Base-by-base conservation (phyloP, 371 early-diverging fungal genomes). In the Lichtheimia ornata region DNA sequence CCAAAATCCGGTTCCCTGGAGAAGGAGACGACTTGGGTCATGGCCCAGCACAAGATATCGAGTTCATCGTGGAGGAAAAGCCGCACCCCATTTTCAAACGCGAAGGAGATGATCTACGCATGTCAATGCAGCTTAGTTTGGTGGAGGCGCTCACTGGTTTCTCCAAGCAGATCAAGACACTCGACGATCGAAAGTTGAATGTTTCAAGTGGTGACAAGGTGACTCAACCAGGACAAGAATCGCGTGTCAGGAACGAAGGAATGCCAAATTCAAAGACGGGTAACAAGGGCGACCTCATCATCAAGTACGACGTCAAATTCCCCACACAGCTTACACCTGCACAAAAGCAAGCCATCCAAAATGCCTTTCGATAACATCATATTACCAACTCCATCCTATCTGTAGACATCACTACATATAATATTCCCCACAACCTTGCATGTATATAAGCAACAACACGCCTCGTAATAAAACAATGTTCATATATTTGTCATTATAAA, bases 41-140 rank as follows among this genome's bases (percentile, higher is more conserved):
- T 57, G 94, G 94, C 4, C 80, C 81, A 24, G 72, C 72, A 11
- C 96, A 97, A 76, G 97, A 96, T 70, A 86, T 97, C 58, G 98
- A 94, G 59, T 95, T 99, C 72, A 80, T 96, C n/a, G 63, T 99
- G 14, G 92, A 93, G 64, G 98, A 98, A 71, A 95, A 95, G 71
- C 94, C 96, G 12, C 96, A 99, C 73, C 61, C 87, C 5, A 22
- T 77, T 4, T 96, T 91, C 77, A 93, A 84, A 64, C 92, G 98
- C 25, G 91, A 92, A 17, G 97, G 96, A 35, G 91, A 98, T 65
- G 83, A 97, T 71, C 80, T 99, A 54, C 75, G 82, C 25, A 70
- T 84, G 11, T 75, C 71, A 0, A 59, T 98, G 13, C 67, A 84
- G 24, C 71, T 99, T 20, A 73, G 81, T 0, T 79, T 99, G 6